Conservation (phyloP, 495 filamentous ascomycete genomes). For the Astrothelium macrocarpum region DNA sequence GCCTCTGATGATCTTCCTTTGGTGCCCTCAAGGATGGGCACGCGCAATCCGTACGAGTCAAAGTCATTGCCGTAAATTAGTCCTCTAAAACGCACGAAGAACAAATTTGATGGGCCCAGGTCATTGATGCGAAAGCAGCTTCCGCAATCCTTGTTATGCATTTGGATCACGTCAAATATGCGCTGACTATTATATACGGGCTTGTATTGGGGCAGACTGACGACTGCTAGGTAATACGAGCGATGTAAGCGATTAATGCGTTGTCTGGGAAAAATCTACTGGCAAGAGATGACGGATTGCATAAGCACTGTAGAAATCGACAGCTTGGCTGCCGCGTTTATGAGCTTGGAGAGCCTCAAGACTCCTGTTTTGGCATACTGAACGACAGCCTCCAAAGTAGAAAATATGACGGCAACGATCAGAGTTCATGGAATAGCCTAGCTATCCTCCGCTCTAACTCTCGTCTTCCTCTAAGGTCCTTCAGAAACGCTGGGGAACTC, state of each 20-base stretch:
- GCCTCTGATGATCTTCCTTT: background rate
- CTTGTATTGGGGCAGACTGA: background rate
- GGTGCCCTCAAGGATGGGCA: background rate
- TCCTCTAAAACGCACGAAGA: background rate
- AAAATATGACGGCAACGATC: background rate
- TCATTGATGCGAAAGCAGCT: background rate
- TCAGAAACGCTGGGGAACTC: background rate
- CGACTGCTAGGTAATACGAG: background rate
- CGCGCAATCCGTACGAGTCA: background rate
- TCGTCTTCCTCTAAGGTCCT: background rate
- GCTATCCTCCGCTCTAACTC: background rate
- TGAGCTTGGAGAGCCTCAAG: background rate
- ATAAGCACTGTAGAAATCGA: background rate
- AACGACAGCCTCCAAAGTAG: background rate
- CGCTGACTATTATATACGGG: background rate
- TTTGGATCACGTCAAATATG: background rate
- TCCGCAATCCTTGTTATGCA: background rate
- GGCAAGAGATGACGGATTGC: background rate
- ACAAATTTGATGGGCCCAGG: background rate
- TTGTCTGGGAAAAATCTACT: background rate
- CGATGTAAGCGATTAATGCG: background rate
- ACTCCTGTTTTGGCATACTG: background rate
- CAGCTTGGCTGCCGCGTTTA: background rate
- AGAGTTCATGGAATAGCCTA: background rate
- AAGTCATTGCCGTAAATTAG: background rate